These are phyloP conservation scores for Escovopsis weberi DNA, from an alignment of 2,329 filamentous ascomycete genomes.

Conservation along the genomic window DNA sequence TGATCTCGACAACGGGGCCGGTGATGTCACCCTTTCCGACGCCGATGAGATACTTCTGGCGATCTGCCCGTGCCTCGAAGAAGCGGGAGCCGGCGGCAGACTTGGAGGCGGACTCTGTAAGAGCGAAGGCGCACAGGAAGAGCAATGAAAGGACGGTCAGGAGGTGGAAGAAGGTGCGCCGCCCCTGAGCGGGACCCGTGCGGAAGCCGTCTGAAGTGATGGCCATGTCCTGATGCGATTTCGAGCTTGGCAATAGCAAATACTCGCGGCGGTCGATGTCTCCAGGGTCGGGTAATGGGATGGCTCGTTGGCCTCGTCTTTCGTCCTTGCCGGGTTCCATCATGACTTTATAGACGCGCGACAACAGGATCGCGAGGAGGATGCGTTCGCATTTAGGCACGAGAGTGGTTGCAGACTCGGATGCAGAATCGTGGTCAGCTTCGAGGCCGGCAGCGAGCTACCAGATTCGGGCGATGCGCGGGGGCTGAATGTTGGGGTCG, in stretches of 20 bases:
- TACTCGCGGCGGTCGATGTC: not conserved
- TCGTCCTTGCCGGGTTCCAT: not conserved
- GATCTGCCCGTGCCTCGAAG: conserved; percentile 1
- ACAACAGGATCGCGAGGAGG: conserved; percentile 4
- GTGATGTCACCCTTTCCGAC: conserved; percentile 46
- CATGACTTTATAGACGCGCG: not conserved
- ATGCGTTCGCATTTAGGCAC: too few species aligned
- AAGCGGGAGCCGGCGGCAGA: conserved; percentile 1
- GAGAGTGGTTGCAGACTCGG: too few species aligned
- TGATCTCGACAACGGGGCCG: conserved; percentile 75
- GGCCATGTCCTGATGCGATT: conserved; percentile 4
- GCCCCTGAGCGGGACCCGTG: not conserved
- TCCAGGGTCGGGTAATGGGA: not conserved
- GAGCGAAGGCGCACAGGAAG: conserved; percentile 4
- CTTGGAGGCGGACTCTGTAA: not conserved
- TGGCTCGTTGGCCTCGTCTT: too few species aligned
- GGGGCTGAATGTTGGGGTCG: too few species aligned
- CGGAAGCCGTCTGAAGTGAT: not conserved
- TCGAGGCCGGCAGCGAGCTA: too few species aligned
- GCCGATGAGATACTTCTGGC: conserved; percentile 34
- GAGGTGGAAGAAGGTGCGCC: conserved; percentile 2
- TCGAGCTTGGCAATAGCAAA: not conserved
- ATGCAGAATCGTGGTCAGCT: too few species aligned
- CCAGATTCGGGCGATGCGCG: too few species aligned
- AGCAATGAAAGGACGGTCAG: conserved; percentile 4